Percentiles rank a stretch among this genome's conserved stretches.
Conservation (phyloP, 2,329 filamentous ascomycete genomes). For the Arthroderma sp. region DNA sequence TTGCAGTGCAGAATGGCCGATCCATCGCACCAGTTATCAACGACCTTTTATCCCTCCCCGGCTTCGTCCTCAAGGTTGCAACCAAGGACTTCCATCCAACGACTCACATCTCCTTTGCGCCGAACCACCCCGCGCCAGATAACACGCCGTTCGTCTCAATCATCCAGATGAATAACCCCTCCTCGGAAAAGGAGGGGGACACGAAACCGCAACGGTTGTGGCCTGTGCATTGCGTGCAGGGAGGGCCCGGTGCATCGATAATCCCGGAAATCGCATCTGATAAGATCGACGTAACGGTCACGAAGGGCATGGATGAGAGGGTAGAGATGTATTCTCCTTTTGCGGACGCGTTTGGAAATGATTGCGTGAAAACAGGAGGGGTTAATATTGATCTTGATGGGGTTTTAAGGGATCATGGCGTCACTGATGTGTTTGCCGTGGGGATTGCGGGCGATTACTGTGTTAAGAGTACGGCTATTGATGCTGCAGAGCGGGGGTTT, state of each 20-base stretch:
- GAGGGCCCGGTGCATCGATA: slow-evolving; percentile 57
- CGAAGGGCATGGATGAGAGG: slow-evolving; percentile 61
- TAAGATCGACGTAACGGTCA: slow-evolving; percentile 52
- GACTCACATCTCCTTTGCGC: slow-evolving; percentile 77
- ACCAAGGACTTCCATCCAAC: slow-evolving; percentile 87
- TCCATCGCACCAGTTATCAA: slow-evolving; percentile 61
- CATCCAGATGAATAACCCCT: slow-evolving; percentile 41
- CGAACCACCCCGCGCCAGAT: slow-evolving; percentile 53
- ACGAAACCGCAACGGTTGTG: slow-evolving; percentile 60
- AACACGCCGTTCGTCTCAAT: slow-evolving; percentile 55
- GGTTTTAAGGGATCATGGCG: slow-evolving; percentile 40
- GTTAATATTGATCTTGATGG: slow-evolving; percentile 47
- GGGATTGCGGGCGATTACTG: slow-evolving; percentile 86
- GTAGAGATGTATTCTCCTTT: slow-evolving; percentile 96
- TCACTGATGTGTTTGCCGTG: slow-evolving; percentile 74
- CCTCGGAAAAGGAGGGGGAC: slow-evolving; percentile 41
- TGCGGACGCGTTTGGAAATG: slow-evolving; percentile 57
- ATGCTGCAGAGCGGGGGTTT: slow-evolving; percentile 66
- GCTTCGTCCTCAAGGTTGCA: slow-evolving; percentile 60
- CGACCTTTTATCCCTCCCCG: slow-evolving; percentile 52
- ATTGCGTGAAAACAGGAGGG: slow-evolving; percentile 18
- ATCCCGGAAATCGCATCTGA: slow-evolving; percentile 53
- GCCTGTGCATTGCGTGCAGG: slow-evolving; percentile 80
- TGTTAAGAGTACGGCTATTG: slow-evolving; percentile 66
- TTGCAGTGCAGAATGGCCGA: slow-evolving; percentile 65